Evolutionary conservation across 495 filamentous ascomycete species (phyloP).

Genomic region (Chaetomium tenue): DNA sequence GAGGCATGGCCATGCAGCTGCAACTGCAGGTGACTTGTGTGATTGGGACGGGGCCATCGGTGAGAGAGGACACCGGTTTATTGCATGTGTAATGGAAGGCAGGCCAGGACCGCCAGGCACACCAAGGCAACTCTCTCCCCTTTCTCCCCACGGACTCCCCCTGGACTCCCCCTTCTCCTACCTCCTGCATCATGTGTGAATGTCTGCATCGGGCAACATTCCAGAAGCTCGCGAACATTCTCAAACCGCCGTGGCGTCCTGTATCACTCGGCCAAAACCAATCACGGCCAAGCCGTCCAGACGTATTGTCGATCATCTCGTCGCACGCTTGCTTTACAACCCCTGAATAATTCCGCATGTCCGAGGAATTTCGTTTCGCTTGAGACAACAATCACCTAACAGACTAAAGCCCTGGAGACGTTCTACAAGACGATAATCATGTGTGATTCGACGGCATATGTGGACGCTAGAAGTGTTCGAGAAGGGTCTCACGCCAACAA

Average conservation of each 20-base stretch:
- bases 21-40: constrained; percentile 16
- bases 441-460: not conserved
- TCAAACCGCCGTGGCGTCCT: not conserved
- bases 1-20: constrained; percentile 3
- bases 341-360: not conserved
- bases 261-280: not conserved
- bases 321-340: not conserved
- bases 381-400: not conserved
- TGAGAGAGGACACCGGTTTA: not conserved
- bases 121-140: too few species aligned
- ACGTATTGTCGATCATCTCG: not conserved
- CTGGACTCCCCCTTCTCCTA: too few species aligned
- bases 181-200: not conserved
- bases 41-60: not conserved
- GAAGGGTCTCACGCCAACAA: not conserved
- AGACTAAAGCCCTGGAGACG: not conserved
- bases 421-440: not conserved
- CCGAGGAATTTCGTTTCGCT: not conserved
- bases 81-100: not conserved
- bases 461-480: not conserved
- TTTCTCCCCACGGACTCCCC: too few species aligned
- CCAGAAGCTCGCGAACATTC: constrained; percentile 5
- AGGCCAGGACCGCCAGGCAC: too few species aligned
- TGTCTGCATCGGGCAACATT: not conserved
- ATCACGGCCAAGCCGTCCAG: not conserved